Evolutionary conservation across 1,139 yeast genomes (phyloP).

Genomic region (Meyerozyma sp.): DNA sequence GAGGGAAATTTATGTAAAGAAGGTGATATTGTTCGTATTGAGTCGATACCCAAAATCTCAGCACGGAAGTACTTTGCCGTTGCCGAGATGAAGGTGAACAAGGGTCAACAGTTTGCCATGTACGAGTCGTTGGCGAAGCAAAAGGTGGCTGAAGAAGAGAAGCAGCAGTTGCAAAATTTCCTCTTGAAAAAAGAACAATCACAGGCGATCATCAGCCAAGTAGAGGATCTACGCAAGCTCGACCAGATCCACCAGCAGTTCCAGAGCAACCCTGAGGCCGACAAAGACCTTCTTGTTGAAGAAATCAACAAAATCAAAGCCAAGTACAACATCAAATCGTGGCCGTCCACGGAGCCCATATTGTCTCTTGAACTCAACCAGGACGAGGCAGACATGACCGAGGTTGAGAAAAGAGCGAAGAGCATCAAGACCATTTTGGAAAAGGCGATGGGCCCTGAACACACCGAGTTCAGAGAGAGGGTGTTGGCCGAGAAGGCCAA

Average conservation of each 20-base stretch:
- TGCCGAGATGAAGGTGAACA: constrained; percentile 83
- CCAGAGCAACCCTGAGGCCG: constrained; percentile 31
- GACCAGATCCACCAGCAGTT: constrained; percentile 34
- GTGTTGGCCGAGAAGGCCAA: constrained; percentile 21
- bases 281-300: constrained; percentile 27
- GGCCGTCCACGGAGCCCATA: constrained; percentile 51
- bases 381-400: constrained; percentile 23
- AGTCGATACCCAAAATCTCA: constrained; percentile 81
- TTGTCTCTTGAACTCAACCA: constrained; percentile 32
- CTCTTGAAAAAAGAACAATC: constrained; percentile 39
- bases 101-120: constrained; percentile 86
- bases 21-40: constrained; percentile 93
- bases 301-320: constrained; percentile 45
- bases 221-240: constrained; percentile 45
- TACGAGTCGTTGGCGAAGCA: constrained; percentile 71
- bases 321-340: constrained; percentile 52
- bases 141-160: constrained; percentile 60
- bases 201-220: constrained; percentile 30
- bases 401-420: constrained; percentile 28
- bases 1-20: constrained; percentile 88
- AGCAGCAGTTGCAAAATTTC: constrained; percentile 44
- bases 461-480: constrained; percentile 17
- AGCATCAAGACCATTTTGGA: constrained; percentile 27
- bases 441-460: constrained; percentile 24
- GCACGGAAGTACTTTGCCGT: constrained; percentile 85